A percentile compares a stretch with the other conserved stretches of the same genome.
Conservation (phyloP, 805 yeast genomes). For the Pichia cephalocereana region DNA sequence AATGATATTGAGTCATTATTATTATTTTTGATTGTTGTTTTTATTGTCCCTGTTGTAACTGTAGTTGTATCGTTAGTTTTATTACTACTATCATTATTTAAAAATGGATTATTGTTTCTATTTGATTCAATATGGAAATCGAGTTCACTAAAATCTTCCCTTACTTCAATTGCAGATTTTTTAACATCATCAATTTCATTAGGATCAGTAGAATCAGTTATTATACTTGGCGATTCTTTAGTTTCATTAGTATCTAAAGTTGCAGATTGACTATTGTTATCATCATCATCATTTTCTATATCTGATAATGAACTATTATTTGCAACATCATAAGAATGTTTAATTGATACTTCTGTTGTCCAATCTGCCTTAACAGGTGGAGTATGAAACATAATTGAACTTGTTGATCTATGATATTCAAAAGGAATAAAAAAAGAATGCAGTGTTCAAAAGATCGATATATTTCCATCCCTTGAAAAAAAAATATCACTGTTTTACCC, state of each 20-base stretch:
- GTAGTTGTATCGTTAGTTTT: neutral
- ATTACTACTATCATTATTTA: neutral
- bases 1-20: conserved; percentile 4
- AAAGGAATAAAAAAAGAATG: too few species aligned
- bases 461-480: too few species aligned
- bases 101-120: neutral
- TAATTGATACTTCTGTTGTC: conserved; percentile 18
- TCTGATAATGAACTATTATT: conserved; percentile 1
- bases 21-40: neutral
- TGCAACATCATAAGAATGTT: conserved; percentile 15
- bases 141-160: neutral
- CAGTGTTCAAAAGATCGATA: too few species aligned
- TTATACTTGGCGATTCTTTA: neutral
- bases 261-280: neutral
- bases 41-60: neutral
- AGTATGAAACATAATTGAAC: conserved; percentile 22
- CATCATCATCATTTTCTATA: neutral
- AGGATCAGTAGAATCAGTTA: neutral
- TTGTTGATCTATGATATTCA: neutral
- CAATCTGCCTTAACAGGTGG: conserved; percentile 26
- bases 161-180: neutral
- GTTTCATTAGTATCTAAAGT: conserved; percentile 1
- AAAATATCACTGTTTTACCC: too few species aligned
- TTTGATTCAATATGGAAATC: neutral
- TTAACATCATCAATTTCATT: neutral